A percentile compares a stretch with the other conserved stretches of the same genome.
Conservation (phyloP, 164 flowering plant species). For the grape (Vitis vinifera) region DNA sequence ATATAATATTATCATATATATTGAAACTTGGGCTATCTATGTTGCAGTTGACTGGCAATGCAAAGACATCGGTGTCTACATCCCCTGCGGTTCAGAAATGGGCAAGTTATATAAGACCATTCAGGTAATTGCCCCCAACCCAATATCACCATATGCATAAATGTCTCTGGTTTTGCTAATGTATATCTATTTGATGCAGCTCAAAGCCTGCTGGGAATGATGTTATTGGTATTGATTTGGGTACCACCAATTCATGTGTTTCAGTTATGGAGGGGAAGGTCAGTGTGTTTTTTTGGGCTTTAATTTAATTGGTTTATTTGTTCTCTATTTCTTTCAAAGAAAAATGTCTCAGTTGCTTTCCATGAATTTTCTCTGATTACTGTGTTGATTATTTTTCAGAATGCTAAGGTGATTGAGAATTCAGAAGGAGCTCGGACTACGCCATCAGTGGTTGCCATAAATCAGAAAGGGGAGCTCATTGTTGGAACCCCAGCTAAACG, state of each 20-base stretch:
- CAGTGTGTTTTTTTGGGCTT: neutral
- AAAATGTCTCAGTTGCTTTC: too few species aligned
- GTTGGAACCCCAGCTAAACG: slow-evolving; percentile 74
- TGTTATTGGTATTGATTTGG: slow-evolving; percentile 71
- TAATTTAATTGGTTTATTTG: neutral
- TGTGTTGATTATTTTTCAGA: slow-evolving; percentile 24
- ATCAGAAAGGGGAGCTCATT: slow-evolving; percentile 54
- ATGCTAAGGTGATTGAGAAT: slow-evolving; percentile 65
- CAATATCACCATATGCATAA: neutral
- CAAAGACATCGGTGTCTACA: slow-evolving; percentile 5
- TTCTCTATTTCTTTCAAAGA: neutral
- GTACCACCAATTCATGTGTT: slow-evolving; percentile 71
- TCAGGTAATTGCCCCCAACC: slow-evolving; percentile 5
- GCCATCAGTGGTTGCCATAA: slow-evolving; percentile 72
- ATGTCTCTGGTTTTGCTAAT: neutral
- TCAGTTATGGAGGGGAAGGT: slow-evolving; percentile 77
- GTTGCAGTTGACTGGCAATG: slow-evolving; percentile 16
- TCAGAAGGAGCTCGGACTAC: slow-evolving; percentile 73
- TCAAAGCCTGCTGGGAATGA: slow-evolving; percentile 58
- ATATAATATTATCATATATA: too few species aligned
- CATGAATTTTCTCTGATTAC: neutral
- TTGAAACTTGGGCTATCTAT: neutral
- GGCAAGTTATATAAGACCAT: slow-evolving; percentile 13
- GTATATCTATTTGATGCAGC: slow-evolving; percentile 22
- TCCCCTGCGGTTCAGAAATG: slow-evolving; percentile 3